These are phyloP conservation scores for Camelina sativa DNA, from an alignment of 345 rosid species.

Conservation along the genomic window DNA sequence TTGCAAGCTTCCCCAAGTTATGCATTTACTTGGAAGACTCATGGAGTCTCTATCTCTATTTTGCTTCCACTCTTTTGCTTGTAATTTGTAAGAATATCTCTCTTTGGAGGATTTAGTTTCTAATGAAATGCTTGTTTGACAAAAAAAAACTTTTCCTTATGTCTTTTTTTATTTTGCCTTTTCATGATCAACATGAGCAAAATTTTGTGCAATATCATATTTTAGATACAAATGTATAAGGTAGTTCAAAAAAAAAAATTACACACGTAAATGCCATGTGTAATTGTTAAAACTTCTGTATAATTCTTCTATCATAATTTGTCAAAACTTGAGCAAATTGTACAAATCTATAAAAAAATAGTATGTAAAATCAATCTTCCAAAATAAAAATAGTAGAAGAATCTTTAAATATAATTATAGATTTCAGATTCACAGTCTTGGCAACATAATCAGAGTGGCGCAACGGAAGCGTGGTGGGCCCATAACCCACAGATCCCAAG, in stretches of 20 bases:
- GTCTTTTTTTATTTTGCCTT: neutral
- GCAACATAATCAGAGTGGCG: slow-evolving; percentile 45
- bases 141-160: neutral
- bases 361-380: neutral
- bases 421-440: neutral
- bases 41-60: too few species aligned
- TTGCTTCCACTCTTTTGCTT: too few species aligned
- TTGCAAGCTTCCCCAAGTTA: too few species aligned
- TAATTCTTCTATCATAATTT: too few species aligned
- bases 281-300: too few species aligned
- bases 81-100: too few species aligned
- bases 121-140: too few species aligned
- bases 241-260: too few species aligned
- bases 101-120: too few species aligned
- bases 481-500: slow-evolving; percentile 60
- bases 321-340: neutral
- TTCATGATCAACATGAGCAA: neutral
- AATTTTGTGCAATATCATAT: neutral
- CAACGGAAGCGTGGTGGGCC: slow-evolving; percentile 71
- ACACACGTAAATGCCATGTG: too few species aligned
- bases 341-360: neutral
- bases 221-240: too few species aligned
- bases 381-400: neutral
- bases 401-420: neutral
- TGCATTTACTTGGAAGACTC: too few species aligned